Evolutionary conservation across 768 basidiomycete genomes (phyloP), one percentile per base, ranked within the genome.

Genomic region (Hortiboletus campestris): DNA sequence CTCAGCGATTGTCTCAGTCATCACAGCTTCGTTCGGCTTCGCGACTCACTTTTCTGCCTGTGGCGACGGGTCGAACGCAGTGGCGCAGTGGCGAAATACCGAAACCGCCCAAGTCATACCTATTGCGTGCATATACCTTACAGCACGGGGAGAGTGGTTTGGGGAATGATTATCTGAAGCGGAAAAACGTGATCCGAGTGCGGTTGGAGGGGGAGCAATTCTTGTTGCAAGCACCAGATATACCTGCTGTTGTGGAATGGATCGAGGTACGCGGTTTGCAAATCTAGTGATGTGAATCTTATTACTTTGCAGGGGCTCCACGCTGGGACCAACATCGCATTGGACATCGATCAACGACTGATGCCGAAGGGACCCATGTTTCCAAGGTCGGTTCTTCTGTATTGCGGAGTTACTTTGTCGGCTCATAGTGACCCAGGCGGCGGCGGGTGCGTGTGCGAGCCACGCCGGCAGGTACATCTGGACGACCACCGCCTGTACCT

Each of bases 151-250:
- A 98, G 77, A 93, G 91, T 57, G 97, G 97, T 20, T 71, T 99
- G 36, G 97, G 93, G 32, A 94, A 91, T 56, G 97, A 99, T 71
- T 99, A 99, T 73, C 36, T 84, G 60, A 98, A 98, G 80, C 78
- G 94, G 59, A 88, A 84, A 76, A 91, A 98, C 69, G 96, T 98
- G 43, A 94, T 98, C 34, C 80, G 97, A 20, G 84, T 98, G 29
- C 75, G 96, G 54, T 76, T 94, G 60, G 94, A 97, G 69, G 97
- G 96, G 13, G 92, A 98, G 76, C 97, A 99, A 74, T 99, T 99
- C 73, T 75, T 99, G 62, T 64, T 99, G 63, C 96, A 99, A 73
- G 91, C 91, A 3, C 82, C 79, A 47, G 87, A 90, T 66, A 86
- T 94, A 38, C 79, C 84, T 42, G 84, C 85, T 28, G 95, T 98